phyloP scores from a whole-genome alignment of 2,329 filamentous ascomycete species.

The Chaetomiaceae sp. region DNA sequence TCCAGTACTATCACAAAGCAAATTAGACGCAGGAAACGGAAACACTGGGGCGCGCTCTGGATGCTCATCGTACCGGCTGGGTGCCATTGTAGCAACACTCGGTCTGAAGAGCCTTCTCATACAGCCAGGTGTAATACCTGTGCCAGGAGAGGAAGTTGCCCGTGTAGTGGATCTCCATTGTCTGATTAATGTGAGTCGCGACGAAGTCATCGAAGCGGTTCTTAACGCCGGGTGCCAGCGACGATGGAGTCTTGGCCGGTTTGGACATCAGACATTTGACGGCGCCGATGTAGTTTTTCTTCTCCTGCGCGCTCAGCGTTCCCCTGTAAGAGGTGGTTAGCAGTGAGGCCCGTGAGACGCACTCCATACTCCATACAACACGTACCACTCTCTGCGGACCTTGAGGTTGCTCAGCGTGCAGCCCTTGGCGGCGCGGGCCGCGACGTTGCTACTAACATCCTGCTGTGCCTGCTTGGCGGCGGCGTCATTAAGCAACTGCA shows the following conservation, averaged over 20 bases:
- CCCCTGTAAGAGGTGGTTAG: neutral
- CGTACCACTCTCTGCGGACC: constrained; percentile 1
- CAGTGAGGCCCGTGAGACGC: neutral
- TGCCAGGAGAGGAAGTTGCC: constrained; percentile 32
- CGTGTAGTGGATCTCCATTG: constrained; percentile 41
- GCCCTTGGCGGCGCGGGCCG: neutral
- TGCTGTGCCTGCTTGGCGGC: neutral
- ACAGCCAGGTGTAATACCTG: constrained; percentile 28
- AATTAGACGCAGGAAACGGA: neutral
- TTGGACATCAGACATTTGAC: constrained; percentile 39
- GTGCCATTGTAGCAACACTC: constrained; percentile 35
- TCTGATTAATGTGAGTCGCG: constrained; percentile 45
- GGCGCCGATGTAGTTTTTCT: constrained; percentile 39
- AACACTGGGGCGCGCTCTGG: no score
- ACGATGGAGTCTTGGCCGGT: constrained; percentile 7
- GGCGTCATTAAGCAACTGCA: neutral
- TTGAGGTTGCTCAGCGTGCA: neutral
- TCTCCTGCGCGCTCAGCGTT: constrained; percentile 17
- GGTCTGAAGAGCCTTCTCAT: constrained; percentile 28
- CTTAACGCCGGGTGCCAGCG: constrained; percentile 37
- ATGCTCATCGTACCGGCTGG: neutral
- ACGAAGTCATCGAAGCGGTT: constrained; percentile 47
- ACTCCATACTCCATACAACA: neutral
- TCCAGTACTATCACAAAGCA: constrained; percentile 38
- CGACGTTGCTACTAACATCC: neutral